Conservation (phyloP, 495 filamentous ascomycete genomes). For the Trichoderma orchidacearum region DNA sequence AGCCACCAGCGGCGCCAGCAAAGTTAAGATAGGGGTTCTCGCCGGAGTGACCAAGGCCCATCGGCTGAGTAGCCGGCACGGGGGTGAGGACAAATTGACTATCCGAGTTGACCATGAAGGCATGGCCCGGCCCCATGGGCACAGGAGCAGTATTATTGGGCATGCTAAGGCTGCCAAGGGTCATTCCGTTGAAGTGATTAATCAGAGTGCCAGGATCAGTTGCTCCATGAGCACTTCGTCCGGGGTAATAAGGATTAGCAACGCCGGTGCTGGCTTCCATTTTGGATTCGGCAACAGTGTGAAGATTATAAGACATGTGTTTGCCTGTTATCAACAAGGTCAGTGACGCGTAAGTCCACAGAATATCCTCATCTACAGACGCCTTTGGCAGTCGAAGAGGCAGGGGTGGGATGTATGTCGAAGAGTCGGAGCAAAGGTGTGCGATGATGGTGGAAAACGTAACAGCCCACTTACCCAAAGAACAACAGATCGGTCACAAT, state of each 20-base stretch:
- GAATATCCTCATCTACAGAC: no score
- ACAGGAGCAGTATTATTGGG: conserved; percentile 5
- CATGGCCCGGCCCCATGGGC: conserved; percentile 8
- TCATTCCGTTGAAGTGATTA: conserved; percentile 26
- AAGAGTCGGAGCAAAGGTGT: no score
- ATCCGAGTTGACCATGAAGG: conserved; percentile 20
- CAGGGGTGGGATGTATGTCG: no score
- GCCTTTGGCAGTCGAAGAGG: no score
- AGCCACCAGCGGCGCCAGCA: conserved; percentile 7
- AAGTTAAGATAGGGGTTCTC: conserved; percentile 10
- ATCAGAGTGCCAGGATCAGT: conserved; percentile 15
- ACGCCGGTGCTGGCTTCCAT: conserved; percentile 1
- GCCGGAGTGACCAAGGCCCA: not conserved
- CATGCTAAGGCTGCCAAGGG: conserved; percentile 17
- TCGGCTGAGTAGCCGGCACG: conserved; percentile 12
- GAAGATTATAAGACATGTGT: conserved; percentile 1
- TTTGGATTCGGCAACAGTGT: not conserved
- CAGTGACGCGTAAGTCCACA: not conserved
- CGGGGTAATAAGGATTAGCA: not conserved
- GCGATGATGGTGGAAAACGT: not conserved
- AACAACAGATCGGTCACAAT: not conserved
- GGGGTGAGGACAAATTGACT: conserved; percentile 21
- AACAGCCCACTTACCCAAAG: not conserved
- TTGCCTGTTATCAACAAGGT: not conserved
- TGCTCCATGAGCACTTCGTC: not conserved